Evolutionary conservation across 23 red algal species (phyloP), one percentile per base, ranked within the genome.

Genomic region (Gracilaria gracilis): DNA sequence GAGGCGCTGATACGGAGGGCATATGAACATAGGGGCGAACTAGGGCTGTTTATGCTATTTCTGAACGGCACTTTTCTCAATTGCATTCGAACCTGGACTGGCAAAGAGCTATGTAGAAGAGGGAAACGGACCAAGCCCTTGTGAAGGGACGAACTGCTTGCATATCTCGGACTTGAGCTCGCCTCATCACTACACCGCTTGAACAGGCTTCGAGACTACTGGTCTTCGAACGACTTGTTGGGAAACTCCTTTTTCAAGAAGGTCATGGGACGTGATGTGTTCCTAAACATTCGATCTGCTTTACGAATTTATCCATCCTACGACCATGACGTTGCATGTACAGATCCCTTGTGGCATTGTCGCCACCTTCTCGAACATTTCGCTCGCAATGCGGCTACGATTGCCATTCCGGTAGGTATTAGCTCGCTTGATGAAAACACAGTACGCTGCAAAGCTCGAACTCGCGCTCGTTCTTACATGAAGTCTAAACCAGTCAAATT

Each of bases 341-440:
- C 34, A 6, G 72, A 77, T 29, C 72, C 5, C 9, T 31, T 77
- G 21, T 77, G 72, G 72, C 72, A 77, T 29, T 31, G 15, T 27
- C 29, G 72, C 0, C 48, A 77, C 2, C 29, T 77, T 29, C 23
- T 77, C 4, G 72, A 77, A 24, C 1, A 77, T 31, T 44, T 77
- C 27, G 21, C 19, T 11, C 29, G 72, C 42, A 77, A 77, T 53
- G 33, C 72, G n/a, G 72, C 72, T 27, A 77, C 72, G 1, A 13
- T 77, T 6, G 72, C 72, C 9, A 31, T 77, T 24, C 72, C 48
- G 9, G 48, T 29, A 13, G 72, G 72, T 11, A 14, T 77, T 1
- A 77, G 72, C 15, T 77, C 72, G 8, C 48, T 47, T 25, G 72
- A 44, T 46, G 72, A 77, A 46, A 77, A 77, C 44, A 77, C 72